Conservation (phyloP, 345 rosid species). For the Geranium rotundifolium region DNA sequence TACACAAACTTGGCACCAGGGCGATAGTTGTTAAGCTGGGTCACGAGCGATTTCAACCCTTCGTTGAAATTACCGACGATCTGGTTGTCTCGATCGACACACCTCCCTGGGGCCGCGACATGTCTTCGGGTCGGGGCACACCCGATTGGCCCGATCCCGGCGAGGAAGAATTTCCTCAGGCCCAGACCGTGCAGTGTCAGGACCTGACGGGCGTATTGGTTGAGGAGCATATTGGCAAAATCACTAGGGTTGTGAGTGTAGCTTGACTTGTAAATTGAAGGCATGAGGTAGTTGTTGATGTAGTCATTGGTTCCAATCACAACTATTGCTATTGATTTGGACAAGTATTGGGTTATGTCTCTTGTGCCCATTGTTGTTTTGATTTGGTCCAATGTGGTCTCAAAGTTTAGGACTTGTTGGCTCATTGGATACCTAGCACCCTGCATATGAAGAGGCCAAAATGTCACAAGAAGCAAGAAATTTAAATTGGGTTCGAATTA, state of each 20-base stretch:
- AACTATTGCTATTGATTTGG: slow-evolving; percentile 51
- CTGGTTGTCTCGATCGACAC: slow-evolving; percentile 59
- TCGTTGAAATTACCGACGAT: slow-evolving; percentile 56
- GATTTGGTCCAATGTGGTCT: slow-evolving; percentile 40
- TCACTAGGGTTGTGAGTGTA: slow-evolving; percentile 34
- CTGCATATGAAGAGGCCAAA: slow-evolving; percentile 15
- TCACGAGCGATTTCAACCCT: slow-evolving; percentile 52
- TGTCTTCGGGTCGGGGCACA: slow-evolving; percentile 79
- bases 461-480: too few relatives aligned
- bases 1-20: slow-evolving; percentile 44
- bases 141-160: slow-evolving; percentile 48
- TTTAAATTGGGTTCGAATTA: too few relatives aligned
- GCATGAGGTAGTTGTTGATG: slow-evolving; percentile 62
- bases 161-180: slow-evolving; percentile 36
- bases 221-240: slow-evolving; percentile 47
- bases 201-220: slow-evolving; percentile 34
- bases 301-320: slow-evolving; percentile 73
- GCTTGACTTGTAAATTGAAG: slow-evolving; percentile 36
- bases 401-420: slow-evolving; percentile 52
- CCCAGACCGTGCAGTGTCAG: slow-evolving; percentile 39
- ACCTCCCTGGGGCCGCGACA: slow-evolving; percentile 39
- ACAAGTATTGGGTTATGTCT: slow-evolving; percentile 18
- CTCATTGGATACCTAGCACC: slow-evolving; percentile 56
- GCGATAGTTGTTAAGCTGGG: slow-evolving; percentile 43
- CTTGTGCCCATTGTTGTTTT: slow-evolving; percentile 17